Conservation (phyloP, 441 rosid species). For the Adansonia madagascariensis region DNA sequence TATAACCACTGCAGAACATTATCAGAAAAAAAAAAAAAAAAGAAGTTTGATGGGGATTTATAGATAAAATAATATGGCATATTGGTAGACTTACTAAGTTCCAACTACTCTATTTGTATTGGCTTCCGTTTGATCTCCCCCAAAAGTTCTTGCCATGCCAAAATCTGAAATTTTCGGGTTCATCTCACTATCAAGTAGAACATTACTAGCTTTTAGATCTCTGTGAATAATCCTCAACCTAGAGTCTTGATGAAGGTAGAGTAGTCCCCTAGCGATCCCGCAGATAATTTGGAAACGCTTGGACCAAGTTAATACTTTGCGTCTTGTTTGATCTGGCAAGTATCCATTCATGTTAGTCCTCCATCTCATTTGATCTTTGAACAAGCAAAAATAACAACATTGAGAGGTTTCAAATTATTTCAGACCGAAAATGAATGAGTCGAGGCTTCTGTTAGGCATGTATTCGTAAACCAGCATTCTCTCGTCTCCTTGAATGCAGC, state of each 20-base stretch:
- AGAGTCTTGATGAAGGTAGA: conserved; percentile 17
- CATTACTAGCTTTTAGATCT: conserved; percentile 7
- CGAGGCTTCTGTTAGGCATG: conserved; percentile 17
- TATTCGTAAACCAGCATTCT: conserved; percentile 19
- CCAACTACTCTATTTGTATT: conserved; percentile 21
- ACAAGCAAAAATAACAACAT: not conserved
- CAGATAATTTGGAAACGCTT: conserved; percentile 11
- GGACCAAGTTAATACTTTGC: not conserved
- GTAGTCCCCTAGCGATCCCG: conserved; percentile 3
- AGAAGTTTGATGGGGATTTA: not conserved
- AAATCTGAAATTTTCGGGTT: conserved; percentile 14
- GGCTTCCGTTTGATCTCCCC: conserved; percentile 15
- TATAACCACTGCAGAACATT: conserved; percentile 34
- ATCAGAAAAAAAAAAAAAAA: not conserved
- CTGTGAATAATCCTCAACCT: conserved; percentile 20
- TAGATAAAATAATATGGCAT: not conserved
- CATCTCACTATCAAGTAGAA: conserved; percentile 15
- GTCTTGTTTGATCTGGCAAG: not conserved
- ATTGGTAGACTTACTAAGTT: conserved; percentile 13
- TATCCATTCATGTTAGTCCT: not conserved
- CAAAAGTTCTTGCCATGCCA: conserved; percentile 16
- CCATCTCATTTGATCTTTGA: not conserved
- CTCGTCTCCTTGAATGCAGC: conserved; percentile 2
- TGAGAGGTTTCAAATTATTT: conserved; percentile 29
- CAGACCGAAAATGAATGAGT: conserved; percentile 28